Conservation (phyloP, 495 filamentous ascomycete genomes). For the Thermothielavioides terrestris region DNA sequence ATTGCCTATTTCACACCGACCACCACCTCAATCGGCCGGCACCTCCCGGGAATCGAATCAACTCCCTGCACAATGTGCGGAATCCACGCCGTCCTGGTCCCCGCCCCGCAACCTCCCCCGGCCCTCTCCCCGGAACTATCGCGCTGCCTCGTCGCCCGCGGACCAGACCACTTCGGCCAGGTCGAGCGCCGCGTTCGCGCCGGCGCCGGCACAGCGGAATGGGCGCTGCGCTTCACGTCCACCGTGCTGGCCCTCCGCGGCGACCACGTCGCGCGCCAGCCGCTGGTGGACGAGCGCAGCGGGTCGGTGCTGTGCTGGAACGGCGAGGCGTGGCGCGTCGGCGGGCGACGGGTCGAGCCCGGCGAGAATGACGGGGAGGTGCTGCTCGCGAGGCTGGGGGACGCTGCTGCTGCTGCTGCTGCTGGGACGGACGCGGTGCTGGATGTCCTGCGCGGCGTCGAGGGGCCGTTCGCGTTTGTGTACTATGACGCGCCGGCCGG, state of each 20-base stretch:
- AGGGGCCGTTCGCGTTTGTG: constrained; percentile 87
- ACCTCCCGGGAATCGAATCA: no score
- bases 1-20: neutral
- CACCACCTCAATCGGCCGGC: neutral
- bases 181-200: constrained; percentile 20
- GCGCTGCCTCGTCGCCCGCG: constrained; percentile 34
- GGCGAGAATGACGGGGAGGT: constrained; percentile 67
- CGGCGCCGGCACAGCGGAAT: neutral
- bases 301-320: constrained; percentile 90
- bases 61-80: constrained; percentile 36
- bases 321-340: constrained; percentile 88
- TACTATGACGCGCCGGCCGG: constrained; percentile 60
- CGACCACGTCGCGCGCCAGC: constrained; percentile 60
- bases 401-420: constrained; percentile 27
- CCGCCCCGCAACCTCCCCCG: neutral
- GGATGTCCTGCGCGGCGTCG: constrained; percentile 51
- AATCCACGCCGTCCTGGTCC: constrained; percentile 34
- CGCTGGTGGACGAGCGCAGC: constrained; percentile 42
- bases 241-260: constrained; percentile 85
- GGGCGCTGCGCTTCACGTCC: constrained; percentile 56
- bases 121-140: constrained; percentile 23
- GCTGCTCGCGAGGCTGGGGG: constrained; percentile 56
- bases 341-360: constrained; percentile 44
- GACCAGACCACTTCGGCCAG: constrained; percentile 44
- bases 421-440: constrained; percentile 32